phyloP scores from a whole-genome alignment of 108 stramenopile genomes.

The Skeletonema menzelii region DNA sequence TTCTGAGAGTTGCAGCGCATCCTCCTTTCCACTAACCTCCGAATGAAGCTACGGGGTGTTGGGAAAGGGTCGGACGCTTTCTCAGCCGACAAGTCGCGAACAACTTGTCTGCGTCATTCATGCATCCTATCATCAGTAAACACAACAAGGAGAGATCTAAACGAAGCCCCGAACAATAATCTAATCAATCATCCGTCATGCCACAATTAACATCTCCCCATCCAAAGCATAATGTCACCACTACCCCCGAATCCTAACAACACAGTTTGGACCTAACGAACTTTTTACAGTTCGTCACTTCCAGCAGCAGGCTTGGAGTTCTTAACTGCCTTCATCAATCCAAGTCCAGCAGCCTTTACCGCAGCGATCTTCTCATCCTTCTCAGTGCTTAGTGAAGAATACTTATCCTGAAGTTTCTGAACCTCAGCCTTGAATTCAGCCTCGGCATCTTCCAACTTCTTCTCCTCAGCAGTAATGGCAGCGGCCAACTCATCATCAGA shows the following conservation, averaged over 20 bases:
- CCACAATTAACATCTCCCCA: background rate
- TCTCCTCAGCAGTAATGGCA: slow-evolving; percentile 61
- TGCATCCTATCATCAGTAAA: slow-evolving; percentile 23
- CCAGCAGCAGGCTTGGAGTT: slow-evolving; percentile 14
- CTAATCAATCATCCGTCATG: slow-evolving; percentile 2
- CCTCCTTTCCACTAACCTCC: slow-evolving; percentile 29
- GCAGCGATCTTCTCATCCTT: slow-evolving; percentile 47
- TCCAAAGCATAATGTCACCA: background rate
- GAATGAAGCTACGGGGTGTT: slow-evolving; percentile 38
- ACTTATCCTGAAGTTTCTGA: slow-evolving; percentile 55
- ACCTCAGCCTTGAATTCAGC: slow-evolving; percentile 59
- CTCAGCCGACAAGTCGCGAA: slow-evolving; percentile 12
- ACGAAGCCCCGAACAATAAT: background rate
- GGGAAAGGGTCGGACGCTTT: slow-evolving; percentile 28
- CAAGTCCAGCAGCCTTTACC: slow-evolving; percentile 54
- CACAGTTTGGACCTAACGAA: background rate
- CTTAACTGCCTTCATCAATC: slow-evolving; percentile 48
- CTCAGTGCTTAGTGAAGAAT: slow-evolving; percentile 39
- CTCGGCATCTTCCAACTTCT: slow-evolving; percentile 54
- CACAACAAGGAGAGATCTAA: background rate
- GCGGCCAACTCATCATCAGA: slow-evolving; percentile 47
- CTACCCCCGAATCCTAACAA: background rate
- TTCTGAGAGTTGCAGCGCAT: slow-evolving; percentile 26
- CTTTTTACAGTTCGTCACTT: slow-evolving; percentile 45
- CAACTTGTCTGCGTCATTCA: slow-evolving; percentile 23